Percentiles rank a stretch among this genome's conserved stretches.
Evolutionary conservation across 2,329 filamentous ascomycete species (phyloP).

Genomic region (Exophiala lecanii-corni): DNA sequence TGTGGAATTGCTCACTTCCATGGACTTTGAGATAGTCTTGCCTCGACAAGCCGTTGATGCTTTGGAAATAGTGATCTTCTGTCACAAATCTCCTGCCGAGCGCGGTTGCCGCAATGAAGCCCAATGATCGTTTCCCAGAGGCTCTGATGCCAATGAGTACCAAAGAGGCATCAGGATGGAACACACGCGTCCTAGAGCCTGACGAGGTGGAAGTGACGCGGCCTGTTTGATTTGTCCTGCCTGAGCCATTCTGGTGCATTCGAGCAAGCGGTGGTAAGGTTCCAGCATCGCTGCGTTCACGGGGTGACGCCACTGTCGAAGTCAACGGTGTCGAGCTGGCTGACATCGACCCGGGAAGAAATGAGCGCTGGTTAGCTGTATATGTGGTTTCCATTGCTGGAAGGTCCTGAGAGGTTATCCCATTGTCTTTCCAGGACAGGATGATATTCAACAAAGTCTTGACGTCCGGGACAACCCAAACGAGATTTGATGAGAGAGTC

Average conservation of each 20-base stretch:
- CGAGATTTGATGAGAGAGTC: no score
- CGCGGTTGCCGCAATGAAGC: constrained; percentile 40
- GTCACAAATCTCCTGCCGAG: constrained; percentile 41
- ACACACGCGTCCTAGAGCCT: constrained; percentile 12
- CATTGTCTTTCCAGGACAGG: no score
- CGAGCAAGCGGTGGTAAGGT: no score
- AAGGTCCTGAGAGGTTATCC: no score
- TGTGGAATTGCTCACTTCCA: constrained; percentile 41
- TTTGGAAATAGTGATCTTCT: constrained; percentile 42
- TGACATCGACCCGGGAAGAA: background rate
- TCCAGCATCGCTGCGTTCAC: background rate
- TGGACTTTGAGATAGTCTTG: constrained; percentile 39
- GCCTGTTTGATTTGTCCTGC: no score
- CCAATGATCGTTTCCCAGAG: constrained; percentile 41
- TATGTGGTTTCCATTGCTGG: background rate
- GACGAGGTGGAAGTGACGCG: background rate
- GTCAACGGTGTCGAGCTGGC: background rate
- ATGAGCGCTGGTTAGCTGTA: background rate
- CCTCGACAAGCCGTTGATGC: constrained; percentile 38
- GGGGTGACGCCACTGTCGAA: background rate
- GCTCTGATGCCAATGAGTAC: constrained; percentile 41
- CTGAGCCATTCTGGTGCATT: no score
- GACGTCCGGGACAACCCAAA: no score
- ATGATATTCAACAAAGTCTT: no score
- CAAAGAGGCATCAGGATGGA: constrained; percentile 38